Conservation (phyloP, 1,139 yeast genomes). For the Scheffersomyces cryptocercus region DNA sequence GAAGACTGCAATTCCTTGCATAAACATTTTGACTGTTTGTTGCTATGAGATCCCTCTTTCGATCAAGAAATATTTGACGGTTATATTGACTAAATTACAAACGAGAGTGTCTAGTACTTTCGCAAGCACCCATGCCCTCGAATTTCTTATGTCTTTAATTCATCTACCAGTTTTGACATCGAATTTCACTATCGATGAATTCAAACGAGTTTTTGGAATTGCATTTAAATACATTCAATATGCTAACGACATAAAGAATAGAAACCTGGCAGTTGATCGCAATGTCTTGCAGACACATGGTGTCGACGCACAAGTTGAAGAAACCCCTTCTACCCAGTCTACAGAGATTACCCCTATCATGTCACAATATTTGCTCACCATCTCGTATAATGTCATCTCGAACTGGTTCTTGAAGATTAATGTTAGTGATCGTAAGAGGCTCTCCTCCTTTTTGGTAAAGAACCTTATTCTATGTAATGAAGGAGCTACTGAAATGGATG, state of each 20-base stretch:
- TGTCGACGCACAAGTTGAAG: constrained; percentile 41
- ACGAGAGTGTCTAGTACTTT: constrained; percentile 69
- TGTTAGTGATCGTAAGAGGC: constrained; percentile 54
- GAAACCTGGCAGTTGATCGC: constrained; percentile 15
- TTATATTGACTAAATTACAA: constrained; percentile 68
- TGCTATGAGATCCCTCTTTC: constrained; percentile 81
- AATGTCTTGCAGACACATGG: constrained; percentile 36
- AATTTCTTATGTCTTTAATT: constrained; percentile 67
- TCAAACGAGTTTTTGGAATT: constrained; percentile 77
- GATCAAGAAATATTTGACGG: constrained; percentile 65
- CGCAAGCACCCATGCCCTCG: constrained; percentile 75
- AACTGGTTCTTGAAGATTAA: constrained; percentile 73
- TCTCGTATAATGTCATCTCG: constrained; percentile 70
- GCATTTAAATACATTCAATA: constrained; percentile 79
- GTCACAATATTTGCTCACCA: constrained; percentile 59
- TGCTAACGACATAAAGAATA: constrained; percentile 52
- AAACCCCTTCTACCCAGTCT: constrained; percentile 51
- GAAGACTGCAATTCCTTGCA: constrained; percentile 73
- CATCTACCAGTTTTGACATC: constrained; percentile 68
- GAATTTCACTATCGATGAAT: constrained; percentile 76
- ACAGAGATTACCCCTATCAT: constrained; percentile 47
- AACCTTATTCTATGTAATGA: constrained; percentile 50
- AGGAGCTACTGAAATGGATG: constrained; percentile 31
- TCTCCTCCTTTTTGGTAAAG: constrained; percentile 64
- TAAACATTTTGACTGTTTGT: constrained; percentile 73